A percentile compares a stretch with the other conserved stretches of the same genome.
Conservation (phyloP, 208 protist genomes). For the Spongospora subterranea region DNA sequence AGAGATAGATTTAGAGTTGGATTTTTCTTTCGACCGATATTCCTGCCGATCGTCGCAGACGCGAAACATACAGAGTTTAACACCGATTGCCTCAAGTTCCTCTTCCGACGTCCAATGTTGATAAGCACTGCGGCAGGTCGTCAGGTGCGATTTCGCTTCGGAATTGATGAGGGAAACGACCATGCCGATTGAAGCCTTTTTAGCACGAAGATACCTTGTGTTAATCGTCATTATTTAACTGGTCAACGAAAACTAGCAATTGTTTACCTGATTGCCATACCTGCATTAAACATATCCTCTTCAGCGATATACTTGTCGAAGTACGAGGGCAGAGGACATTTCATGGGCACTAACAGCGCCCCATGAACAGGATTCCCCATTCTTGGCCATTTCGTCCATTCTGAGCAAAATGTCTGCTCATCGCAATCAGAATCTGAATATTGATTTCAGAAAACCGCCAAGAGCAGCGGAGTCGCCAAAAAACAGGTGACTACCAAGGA, state of each 20-base stretch:
- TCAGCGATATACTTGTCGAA: conserved; percentile 16
- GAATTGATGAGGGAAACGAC: conserved; percentile 27
- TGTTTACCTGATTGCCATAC: conserved; percentile 6
- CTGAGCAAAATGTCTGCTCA: neutral
- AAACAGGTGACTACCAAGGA: neutral
- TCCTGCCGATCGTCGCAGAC: neutral
- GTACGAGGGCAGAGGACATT: neutral
- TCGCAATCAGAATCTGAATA: neutral
- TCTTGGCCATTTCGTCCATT: conserved; percentile 21
- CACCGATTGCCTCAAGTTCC: neutral
- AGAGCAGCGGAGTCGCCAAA: neutral
- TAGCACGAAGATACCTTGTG: neutral
- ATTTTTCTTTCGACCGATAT: too few relatives aligned
- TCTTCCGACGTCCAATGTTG: neutral
- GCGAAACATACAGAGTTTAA: conserved; percentile 25
- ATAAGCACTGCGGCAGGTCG: neutral
- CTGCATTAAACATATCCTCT: neutral
- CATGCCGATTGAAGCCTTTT: conserved; percentile 15
- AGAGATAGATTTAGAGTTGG: neutral
- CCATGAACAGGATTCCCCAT: conserved; percentile 29
- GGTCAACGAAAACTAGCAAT: too few relatives aligned
- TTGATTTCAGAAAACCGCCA: too few relatives aligned
- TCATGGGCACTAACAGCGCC: neutral
- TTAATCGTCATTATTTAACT: neutral
- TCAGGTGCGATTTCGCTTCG: conserved; percentile 42